These are phyloP conservation scores for Magnolia sinica DNA, from an alignment of 164 flowering plant species.

Conservation along the genomic window DNA sequence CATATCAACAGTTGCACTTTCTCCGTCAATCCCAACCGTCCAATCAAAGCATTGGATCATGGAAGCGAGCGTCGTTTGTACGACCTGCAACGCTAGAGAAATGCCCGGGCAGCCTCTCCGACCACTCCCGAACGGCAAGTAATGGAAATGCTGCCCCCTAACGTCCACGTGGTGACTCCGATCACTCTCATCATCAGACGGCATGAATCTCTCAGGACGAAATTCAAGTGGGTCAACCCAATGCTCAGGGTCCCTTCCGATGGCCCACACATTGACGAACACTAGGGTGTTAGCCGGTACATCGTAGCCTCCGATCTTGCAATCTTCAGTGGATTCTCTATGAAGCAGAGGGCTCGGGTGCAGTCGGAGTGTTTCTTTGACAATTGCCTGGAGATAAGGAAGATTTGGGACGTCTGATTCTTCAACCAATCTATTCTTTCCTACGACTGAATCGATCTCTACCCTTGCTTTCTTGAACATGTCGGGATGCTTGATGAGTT, in stretches of 20 bases:
- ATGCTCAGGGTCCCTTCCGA: conserved; percentile 47
- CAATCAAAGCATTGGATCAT: conserved; percentile 58
- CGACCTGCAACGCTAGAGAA: conserved; percentile 29
- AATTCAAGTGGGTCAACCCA: conserved; percentile 58
- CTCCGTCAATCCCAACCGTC: conserved; percentile 24
- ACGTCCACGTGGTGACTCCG: conserved; percentile 12
- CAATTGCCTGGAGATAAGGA: conserved; percentile 43
- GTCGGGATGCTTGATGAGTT: conserved; percentile 35
- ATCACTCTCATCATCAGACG: conserved; percentile 15
- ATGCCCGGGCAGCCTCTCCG: conserved; percentile 54
- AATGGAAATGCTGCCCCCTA: conserved; percentile 41
- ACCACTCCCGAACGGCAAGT: conserved; percentile 56
- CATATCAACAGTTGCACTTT: conserved; percentile 28
- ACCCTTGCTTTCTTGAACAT: conserved; percentile 28
- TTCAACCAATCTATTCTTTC: conserved; percentile 28
- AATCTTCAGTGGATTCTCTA: conserved; percentile 32
- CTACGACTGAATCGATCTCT: conserved; percentile 39
- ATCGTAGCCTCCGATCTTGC: conserved; percentile 35
- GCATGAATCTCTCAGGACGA: conserved; percentile 54
- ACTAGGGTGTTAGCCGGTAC: conserved; percentile 40
- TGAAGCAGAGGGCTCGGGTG: conserved; percentile 50
- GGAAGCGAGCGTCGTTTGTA: conserved; percentile 30
- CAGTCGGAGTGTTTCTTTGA: conserved; percentile 53
- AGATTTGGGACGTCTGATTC: conserved; percentile 38
- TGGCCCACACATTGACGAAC: conserved; percentile 52